A percentile compares a stretch with the other conserved stretches of the same genome.
These are phyloP conservation scores for Spergularia azorica DNA, from an alignment of 179 eudicot genomes.

Conservation along the genomic window DNA sequence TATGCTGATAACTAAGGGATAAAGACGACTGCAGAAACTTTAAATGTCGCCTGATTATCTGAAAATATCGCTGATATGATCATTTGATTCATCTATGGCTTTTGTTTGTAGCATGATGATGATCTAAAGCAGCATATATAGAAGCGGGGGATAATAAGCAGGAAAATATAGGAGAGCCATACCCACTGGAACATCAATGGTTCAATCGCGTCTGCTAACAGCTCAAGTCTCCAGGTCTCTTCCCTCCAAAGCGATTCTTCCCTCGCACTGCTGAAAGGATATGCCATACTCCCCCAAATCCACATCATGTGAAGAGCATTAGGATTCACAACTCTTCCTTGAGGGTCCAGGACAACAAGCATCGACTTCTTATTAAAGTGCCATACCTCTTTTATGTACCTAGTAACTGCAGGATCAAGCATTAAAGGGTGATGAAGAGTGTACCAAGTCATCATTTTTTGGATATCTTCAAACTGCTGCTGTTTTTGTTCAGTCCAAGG, in stretches of 20 bases:
- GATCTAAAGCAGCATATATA: background rate
- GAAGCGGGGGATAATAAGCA: background rate
- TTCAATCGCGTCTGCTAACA: conserved; percentile 59
- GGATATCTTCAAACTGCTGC: conserved; percentile 39
- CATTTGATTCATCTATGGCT: background rate
- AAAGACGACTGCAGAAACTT: background rate
- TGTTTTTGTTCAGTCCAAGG: conserved; percentile 42
- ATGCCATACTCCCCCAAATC: conserved; percentile 76
- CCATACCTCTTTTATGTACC: conserved; percentile 60
- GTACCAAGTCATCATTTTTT: conserved; percentile 60
- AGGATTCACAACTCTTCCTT: conserved; percentile 52
- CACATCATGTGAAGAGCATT: conserved; percentile 72
- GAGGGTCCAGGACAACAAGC: conserved; percentile 71
- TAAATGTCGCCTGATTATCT: background rate
- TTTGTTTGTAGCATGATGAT: background rate
- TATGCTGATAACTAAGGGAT: no score
- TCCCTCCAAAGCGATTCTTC: conserved; percentile 69
- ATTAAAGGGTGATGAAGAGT: conserved; percentile 51
- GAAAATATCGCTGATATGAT: background rate
- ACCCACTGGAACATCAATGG: conserved; percentile 59
- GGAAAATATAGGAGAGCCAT: conserved; percentile 15
- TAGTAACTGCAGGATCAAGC: conserved; percentile 51
- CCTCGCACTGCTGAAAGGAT: conserved; percentile 59
- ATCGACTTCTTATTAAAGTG: conserved; percentile 54
- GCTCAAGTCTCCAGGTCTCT: conserved; percentile 58